These are phyloP conservation scores for Rhizopus arrhizus DNA, from an alignment of 371 early-diverging fungal species.

Conservation along the genomic window DNA sequence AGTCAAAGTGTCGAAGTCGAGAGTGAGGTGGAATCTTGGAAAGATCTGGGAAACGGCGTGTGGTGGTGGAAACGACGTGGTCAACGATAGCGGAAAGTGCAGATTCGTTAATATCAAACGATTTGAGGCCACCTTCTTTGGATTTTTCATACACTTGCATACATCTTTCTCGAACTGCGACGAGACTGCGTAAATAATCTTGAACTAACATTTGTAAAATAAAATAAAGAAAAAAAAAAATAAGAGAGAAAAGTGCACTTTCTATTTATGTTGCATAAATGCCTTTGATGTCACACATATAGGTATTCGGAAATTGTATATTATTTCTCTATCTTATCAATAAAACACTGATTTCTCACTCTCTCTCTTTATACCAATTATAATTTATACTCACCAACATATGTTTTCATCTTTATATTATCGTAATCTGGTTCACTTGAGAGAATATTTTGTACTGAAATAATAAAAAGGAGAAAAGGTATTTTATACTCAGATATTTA, in stretches of 20 bases:
- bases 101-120: conserved; percentile 71
- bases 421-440: too few species aligned
- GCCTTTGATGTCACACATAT: too few species aligned
- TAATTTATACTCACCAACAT: too few species aligned
- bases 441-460: too few species aligned
- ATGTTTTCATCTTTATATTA: too few species aligned
- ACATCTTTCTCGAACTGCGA: conserved; percentile 79
- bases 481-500: too few species aligned
- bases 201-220: conserved; percentile 40
- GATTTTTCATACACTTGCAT: conserved; percentile 66
- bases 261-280: too few species aligned
- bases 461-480: too few species aligned
- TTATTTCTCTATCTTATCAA: too few species aligned
- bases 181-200: conserved; percentile 72
- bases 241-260: not conserved
- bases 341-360: too few species aligned
- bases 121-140: conserved; percentile 46
- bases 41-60: conserved; percentile 68
- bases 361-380: too few species aligned
- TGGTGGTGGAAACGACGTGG: conserved; percentile 66
- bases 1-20: conserved; percentile 85
- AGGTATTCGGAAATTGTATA: too few species aligned
- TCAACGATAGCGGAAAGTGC: conserved; percentile 69
- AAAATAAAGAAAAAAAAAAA: conserved; percentile 6
- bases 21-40: conserved; percentile 84